Evolutionary conservation across 2,329 filamentous ascomycete species (phyloP).

Genomic region (Hymenotorrendiella dingleyae): DNA sequence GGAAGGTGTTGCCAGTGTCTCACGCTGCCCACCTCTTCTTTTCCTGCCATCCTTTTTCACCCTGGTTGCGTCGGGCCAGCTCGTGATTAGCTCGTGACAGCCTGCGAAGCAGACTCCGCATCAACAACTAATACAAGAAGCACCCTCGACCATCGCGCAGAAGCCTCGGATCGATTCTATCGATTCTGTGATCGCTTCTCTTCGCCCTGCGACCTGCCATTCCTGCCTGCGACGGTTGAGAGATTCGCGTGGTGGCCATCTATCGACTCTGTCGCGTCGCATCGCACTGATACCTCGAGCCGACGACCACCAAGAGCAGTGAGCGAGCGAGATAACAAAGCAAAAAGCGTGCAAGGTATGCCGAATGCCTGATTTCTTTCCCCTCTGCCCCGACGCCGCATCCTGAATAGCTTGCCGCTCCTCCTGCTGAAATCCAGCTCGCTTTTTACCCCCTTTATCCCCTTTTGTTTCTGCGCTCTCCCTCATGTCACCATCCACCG

Average conservation of each 20-base stretch:
- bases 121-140: constrained; percentile 14
- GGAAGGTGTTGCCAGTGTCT: constrained; percentile 18
- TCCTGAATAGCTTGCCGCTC: constrained; percentile 2
- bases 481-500: constrained; percentile 14
- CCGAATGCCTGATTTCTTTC: constrained; percentile 10
- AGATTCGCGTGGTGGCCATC: no score
- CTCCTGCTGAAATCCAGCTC: constrained; percentile 3
- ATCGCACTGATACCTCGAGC: no score
- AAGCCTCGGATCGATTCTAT: no score
- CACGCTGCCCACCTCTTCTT: constrained; percentile 1
- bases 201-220: constrained; percentile 5
- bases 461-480: constrained; percentile 2
- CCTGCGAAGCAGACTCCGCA: constrained; percentile 14
- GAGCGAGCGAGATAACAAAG: constrained; percentile 8
- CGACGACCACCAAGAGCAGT: background rate
- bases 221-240: no score
- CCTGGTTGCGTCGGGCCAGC: constrained; percentile 6
- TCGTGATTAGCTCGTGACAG: constrained; percentile 22
- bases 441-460: background rate
- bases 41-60: constrained; percentile 4
- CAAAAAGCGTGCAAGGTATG: constrained; percentile 18
- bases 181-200: constrained; percentile 5
- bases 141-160: constrained; percentile 7
- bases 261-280: constrained; percentile 10
- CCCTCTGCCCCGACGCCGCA: constrained; percentile 1